phyloP scores from a whole-genome alignment of 495 filamentous ascomycete genomes.

The Schizothecium vesticola region DNA sequence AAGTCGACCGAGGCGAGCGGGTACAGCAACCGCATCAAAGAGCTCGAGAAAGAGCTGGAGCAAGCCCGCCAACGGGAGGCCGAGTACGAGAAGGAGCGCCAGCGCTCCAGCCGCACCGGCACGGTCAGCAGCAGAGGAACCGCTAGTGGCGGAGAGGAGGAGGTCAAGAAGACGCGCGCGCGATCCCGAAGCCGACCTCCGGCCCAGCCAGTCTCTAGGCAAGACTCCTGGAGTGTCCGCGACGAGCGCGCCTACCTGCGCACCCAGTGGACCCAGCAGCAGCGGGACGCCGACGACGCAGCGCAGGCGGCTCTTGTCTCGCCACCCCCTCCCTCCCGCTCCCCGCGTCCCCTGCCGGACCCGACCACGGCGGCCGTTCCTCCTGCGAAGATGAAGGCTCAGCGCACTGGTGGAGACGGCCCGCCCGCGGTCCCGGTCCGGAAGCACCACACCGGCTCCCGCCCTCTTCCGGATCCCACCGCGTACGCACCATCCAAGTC shows the following conservation, averaged over 20 bases:
- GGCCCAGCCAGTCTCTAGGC: slow-evolving; percentile 48
- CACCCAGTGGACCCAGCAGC: slow-evolving; percentile 57
- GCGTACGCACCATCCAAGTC: slow-evolving; percentile 23
- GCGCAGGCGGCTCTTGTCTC: slow-evolving; percentile 12
- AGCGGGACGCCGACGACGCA: slow-evolving; percentile 17
- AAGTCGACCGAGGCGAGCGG: slow-evolving; percentile 28
- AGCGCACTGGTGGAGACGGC: slow-evolving; percentile 27
- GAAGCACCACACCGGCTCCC: slow-evolving; percentile 28
- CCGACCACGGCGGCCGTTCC: slow-evolving; percentile 26
- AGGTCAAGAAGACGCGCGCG: slow-evolving; percentile 38
- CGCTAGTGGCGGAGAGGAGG: slow-evolving; percentile 21
- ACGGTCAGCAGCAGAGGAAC: slow-evolving; percentile 1
- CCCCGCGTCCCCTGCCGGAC: slow-evolving; percentile 40
- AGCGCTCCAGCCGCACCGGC: slow-evolving; percentile 43
- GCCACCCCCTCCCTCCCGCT: background rate
- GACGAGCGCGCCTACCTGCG: slow-evolving; percentile 72
- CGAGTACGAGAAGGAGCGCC: slow-evolving; percentile 76
- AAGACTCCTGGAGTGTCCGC: slow-evolving; percentile 61
- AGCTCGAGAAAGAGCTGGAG: slow-evolving; percentile 82
- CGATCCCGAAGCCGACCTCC: slow-evolving; percentile 39
- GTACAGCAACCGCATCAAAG: slow-evolving; percentile 57
- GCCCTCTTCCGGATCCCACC: slow-evolving; percentile 30
- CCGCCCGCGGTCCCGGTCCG: slow-evolving; percentile 22
- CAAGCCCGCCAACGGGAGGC: slow-evolving; percentile 79
- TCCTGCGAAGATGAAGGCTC: slow-evolving; percentile 20